phyloP scores from a whole-genome alignment of 2,329 filamentous ascomycete genomes.

The Harringtonia lauricola region DNA sequence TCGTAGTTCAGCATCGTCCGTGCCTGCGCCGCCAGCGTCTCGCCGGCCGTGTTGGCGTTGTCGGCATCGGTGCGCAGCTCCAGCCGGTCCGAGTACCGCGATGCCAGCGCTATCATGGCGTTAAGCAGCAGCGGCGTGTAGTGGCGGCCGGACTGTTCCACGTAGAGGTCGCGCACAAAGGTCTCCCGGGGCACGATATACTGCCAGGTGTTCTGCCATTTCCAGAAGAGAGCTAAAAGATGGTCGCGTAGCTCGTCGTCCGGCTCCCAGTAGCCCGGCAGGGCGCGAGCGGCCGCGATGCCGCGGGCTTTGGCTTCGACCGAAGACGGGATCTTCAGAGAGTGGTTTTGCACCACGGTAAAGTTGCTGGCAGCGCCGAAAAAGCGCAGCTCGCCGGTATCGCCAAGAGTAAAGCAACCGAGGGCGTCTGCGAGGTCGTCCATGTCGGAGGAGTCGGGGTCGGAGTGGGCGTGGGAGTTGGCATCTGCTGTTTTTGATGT shows the following conservation, averaged over 20 bases:
- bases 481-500: no score
- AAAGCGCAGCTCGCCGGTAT: constrained; percentile 1
- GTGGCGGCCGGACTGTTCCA: constrained; percentile 7
- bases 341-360: background rate
- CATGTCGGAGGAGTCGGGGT: background rate
- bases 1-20: constrained; percentile 14
- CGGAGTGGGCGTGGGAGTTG: no score
- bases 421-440: background rate
- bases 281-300: no score
- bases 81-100: constrained; percentile 14
- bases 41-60: constrained; percentile 11
- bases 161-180: constrained; percentile 11
- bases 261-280: background rate
- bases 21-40: constrained; percentile 12
- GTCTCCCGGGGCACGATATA: constrained; percentile 15
- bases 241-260: constrained; percentile 14
- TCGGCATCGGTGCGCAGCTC: constrained; percentile 13
- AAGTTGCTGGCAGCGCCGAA: constrained; percentile 2
- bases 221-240: constrained; percentile 16
- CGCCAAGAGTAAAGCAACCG: background rate
- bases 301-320: no score
- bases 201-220: constrained; percentile 18
- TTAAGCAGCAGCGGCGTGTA: constrained; percentile 14
- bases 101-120: constrained; percentile 13
- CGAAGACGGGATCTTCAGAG: background rate